Evolutionary conservation across 163 green algal species (phyloP).

Genomic region (Chlamydomonas reinhardtii): DNA sequence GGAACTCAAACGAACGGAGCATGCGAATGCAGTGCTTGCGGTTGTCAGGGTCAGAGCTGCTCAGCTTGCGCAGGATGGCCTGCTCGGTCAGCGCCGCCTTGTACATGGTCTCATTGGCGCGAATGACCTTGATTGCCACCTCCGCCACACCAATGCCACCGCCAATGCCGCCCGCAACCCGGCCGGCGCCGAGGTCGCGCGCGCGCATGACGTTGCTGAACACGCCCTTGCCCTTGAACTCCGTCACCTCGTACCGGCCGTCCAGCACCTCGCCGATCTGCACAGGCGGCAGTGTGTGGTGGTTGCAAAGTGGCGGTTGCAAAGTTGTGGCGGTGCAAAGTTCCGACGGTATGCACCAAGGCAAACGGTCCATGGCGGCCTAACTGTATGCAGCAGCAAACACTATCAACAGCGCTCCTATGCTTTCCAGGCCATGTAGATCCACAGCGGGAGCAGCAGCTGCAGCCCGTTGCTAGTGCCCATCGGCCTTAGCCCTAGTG

Average conservation of each 20-base stretch:
- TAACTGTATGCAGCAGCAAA: too few species aligned
- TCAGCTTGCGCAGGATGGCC: conserved; percentile 90
- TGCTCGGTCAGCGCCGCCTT: conserved; percentile 91
- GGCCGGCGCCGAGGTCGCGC: conserved; percentile 69
- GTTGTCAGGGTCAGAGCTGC: conserved; percentile 86
- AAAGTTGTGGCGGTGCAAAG: too few species aligned
- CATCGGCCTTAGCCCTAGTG: too few species aligned
- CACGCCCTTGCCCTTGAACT: conserved; percentile 90
- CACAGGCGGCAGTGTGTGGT: too few species aligned
- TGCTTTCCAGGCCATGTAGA: too few species aligned
- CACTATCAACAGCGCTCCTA: too few species aligned
- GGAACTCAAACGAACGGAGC: conserved; percentile 93
- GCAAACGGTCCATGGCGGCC: too few species aligned
- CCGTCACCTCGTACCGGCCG: conserved; percentile 91
- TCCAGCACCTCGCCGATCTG: conserved; percentile 91
- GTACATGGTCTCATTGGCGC: conserved; percentile 97
- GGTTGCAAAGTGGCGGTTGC: too few species aligned
- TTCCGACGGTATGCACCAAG: too few species aligned
- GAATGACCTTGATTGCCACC: conserved; percentile 90
- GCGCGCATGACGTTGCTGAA: conserved; percentile 96
- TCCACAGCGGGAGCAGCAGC: too few species aligned
- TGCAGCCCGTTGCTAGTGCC: too few species aligned
- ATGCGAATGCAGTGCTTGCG: conserved; percentile 92
- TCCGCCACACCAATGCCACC: conserved; percentile 36
- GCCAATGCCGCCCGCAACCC: conserved; percentile 24